Conservation (phyloP, 2,329 filamentous ascomycete species). For the Orbilia oligospora region DNA sequence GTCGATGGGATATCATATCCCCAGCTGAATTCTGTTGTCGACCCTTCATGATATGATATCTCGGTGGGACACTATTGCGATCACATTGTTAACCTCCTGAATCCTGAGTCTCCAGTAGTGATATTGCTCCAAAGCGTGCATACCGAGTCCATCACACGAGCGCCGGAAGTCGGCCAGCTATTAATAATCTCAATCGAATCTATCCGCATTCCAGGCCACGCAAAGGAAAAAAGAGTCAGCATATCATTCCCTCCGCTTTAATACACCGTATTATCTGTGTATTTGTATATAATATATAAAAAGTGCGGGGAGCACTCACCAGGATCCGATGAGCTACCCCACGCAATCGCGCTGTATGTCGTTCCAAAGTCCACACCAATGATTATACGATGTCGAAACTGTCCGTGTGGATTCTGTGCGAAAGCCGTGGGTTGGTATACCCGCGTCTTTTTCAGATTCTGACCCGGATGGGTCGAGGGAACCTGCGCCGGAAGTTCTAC, state of each 20-base stretch:
- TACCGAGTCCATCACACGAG: conserved; percentile 61
- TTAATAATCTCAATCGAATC: conserved; percentile 62
- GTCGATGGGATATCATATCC: conserved; percentile 62
- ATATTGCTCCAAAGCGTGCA: not conserved
- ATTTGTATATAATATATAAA: not conserved
- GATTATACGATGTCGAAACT: conserved; percentile 60
- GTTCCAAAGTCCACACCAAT: conserved; percentile 63
- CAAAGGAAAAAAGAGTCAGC: conserved; percentile 1
- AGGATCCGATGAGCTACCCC: conserved; percentile 60
- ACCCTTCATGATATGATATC: conserved; percentile 62
- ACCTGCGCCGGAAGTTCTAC: conserved; percentile 54
- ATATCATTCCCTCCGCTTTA: not conserved
- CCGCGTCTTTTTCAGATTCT: conserved; percentile 19
- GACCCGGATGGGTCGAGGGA: conserved; percentile 17
- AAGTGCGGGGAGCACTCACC: conserved; percentile 21
- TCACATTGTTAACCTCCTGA: conserved; percentile 10
- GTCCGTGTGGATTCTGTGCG: conserved; percentile 45
- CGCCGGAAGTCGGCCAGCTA: conserved; percentile 62
- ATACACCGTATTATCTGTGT: too few relatives aligned
- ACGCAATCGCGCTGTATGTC: conserved; percentile 62
- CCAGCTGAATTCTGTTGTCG: conserved; percentile 61
- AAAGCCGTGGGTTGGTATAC: conserved; percentile 40
- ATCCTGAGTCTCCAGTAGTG: not conserved
- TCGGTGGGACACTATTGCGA: conserved; percentile 58
- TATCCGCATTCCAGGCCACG: conserved; percentile 7